Conservation (phyloP, 2,329 filamentous ascomycete species). For the Paecilomyces dactylethromorphus region DNA sequence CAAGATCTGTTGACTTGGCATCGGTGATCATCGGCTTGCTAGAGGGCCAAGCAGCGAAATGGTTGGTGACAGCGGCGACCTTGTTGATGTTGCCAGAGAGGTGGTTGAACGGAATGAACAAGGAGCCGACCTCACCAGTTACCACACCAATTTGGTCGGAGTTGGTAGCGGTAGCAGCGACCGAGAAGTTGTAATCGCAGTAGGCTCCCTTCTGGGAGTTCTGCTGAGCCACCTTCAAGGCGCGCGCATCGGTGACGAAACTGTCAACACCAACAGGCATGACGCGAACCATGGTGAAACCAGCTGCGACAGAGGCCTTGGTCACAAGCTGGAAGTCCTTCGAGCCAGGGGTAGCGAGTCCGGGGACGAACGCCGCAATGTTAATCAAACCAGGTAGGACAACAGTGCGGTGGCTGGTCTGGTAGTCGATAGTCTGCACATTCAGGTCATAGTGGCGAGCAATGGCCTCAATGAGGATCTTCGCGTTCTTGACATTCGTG, state of each 20-base stretch:
- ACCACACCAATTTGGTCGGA: conserved; percentile 68
- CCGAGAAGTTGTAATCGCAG: conserved; percentile 76
- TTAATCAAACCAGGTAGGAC: conserved; percentile 71
- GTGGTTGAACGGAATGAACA: conserved; percentile 78
- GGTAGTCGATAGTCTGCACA: conserved; percentile 78
- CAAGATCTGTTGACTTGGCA: conserved; percentile 71
- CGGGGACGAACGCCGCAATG: conserved; percentile 72
- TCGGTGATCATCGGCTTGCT: conserved; percentile 78
- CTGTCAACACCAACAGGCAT: conserved; percentile 70
- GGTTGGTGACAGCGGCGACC: conserved; percentile 69
- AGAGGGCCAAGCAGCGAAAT: conserved; percentile 70
- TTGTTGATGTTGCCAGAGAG: conserved; percentile 78
- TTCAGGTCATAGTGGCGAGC: conserved; percentile 81
- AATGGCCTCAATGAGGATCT: conserved; percentile 92
- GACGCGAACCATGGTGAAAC: conserved; percentile 74
- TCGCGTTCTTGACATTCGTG: conserved; percentile 98
- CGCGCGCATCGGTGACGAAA: conserved; percentile 64
- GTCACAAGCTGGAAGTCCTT: conserved; percentile 64
- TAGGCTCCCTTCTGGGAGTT: conserved; percentile 62
- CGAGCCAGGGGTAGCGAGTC: conserved; percentile 58
- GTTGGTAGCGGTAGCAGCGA: conserved; percentile 67
- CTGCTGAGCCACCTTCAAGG: conserved; percentile 64
- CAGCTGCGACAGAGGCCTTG: conserved; percentile 65
- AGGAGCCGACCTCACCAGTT: conserved; percentile 66
- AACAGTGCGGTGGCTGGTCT: conserved; percentile 76